phyloP scores from a whole-genome alignment of 805 yeast species.

The Yamadazyma takamatsuzukensis region DNA sequence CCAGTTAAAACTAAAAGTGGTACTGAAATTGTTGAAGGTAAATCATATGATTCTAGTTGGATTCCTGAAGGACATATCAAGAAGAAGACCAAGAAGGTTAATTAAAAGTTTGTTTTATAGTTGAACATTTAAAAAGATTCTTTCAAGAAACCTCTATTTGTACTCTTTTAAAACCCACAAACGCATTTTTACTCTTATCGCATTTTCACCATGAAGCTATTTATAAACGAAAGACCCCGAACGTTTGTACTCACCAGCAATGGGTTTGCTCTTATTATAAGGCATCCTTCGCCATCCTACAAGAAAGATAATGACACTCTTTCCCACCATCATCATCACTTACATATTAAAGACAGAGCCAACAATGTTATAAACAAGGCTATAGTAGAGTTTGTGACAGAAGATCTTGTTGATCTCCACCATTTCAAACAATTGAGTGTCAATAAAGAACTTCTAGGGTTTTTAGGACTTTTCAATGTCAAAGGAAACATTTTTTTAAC shows the following conservation, averaged over 20 bases:
- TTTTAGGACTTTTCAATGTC: constrained; percentile 57
- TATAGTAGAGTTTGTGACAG: constrained; percentile 52
- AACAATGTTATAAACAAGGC: constrained; percentile 32
- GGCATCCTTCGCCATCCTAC: constrained; percentile 40
- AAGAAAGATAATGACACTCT: constrained; percentile 5
- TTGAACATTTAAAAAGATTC: not conserved
- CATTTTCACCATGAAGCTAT: constrained; percentile 49
- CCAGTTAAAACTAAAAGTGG: constrained; percentile 5
- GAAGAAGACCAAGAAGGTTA: constrained; percentile 30
- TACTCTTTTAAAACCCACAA: too few species aligned
- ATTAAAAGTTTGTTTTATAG: not conserved
- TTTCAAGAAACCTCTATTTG: not conserved
- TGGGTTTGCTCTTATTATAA: constrained; percentile 56
- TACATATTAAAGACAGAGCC: too few species aligned
- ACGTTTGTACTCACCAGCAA: constrained; percentile 63
- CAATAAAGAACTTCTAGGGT: constrained; percentile 42
- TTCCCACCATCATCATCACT: constrained; percentile 3
- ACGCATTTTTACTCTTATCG: too few species aligned
- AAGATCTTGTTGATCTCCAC: constrained; percentile 32
- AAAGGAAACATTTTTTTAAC: constrained; percentile 56
- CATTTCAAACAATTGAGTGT: constrained; percentile 44
- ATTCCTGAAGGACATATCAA: constrained; percentile 53
- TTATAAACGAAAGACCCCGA: constrained; percentile 61
- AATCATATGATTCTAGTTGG: constrained; percentile 48
- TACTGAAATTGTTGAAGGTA: constrained; percentile 17